Evolutionary conservation across 192 early-diverging fungal species (phyloP).

Genomic region (Jimgerdemannia lactiflua): DNA sequence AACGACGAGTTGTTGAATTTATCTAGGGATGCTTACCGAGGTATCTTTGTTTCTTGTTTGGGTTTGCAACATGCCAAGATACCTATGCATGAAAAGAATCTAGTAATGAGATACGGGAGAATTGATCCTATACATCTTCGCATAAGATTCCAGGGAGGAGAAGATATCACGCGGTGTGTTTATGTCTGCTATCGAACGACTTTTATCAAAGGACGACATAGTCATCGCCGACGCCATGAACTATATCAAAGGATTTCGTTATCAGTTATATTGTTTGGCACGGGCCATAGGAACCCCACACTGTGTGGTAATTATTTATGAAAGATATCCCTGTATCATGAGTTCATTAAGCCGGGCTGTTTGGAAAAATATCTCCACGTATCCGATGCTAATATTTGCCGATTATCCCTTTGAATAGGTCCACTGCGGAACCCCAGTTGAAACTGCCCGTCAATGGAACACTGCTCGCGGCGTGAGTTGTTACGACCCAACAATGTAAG

Average conservation of each 20-base stretch:
- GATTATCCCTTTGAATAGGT: constrained; percentile 29
- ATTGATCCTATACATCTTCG: no score
- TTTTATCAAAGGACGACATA: constrained; percentile 77
- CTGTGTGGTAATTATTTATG: constrained; percentile 58
- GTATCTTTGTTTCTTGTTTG: constrained; percentile 41
- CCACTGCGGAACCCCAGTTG: constrained; percentile 59
- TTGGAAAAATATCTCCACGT: no score
- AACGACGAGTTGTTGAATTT: constrained; percentile 78
- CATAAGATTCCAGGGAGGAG: constrained; percentile 57
- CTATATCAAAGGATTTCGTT: constrained; percentile 99
- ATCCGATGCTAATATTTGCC: no score
- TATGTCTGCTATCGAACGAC: constrained; percentile 87
- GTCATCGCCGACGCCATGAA: constrained; percentile 95
- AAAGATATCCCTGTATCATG: not conserved
- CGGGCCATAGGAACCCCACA: constrained; percentile 83
- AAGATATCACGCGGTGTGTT: constrained; percentile 85
- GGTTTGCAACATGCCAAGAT: no score
- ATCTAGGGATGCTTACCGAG: constrained; percentile 55
- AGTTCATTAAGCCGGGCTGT: no score
- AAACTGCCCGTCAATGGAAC: constrained; percentile 57
- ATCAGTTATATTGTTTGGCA: constrained; percentile 92
- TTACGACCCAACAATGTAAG: constrained; percentile 40
- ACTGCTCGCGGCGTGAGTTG: constrained; percentile 30
- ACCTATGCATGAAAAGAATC: no score
- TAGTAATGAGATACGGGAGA: no score